A percentile compares a stretch with the other conserved stretches of the same genome.
phyloP scores from a whole-genome alignment of 2,329 filamentous ascomycete species.

The Stachybotrys echinatus region DNA sequence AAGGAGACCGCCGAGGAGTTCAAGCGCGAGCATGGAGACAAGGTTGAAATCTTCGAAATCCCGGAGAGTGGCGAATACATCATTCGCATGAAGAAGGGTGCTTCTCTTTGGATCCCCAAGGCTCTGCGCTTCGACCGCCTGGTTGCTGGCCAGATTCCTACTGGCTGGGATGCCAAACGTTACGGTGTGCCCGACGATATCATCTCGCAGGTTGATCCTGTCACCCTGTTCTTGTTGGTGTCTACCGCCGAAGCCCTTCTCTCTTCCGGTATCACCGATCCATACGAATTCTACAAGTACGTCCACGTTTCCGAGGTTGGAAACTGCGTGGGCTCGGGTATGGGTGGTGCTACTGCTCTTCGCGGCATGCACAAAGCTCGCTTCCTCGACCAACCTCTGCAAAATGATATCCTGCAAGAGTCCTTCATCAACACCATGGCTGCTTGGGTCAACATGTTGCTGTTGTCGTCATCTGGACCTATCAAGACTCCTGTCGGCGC shows the following conservation, averaged over 20 bases:
- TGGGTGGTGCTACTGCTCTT: constrained; percentile 88
- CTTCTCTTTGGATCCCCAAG: constrained; percentile 92
- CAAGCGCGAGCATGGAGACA: constrained; percentile 93
- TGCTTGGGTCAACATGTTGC: constrained; percentile 98
- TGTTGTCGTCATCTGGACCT: constrained; percentile 92
- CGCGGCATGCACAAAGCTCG: constrained; percentile 98
- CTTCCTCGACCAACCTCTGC: constrained; percentile 92
- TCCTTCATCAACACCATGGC: constrained; percentile 99
- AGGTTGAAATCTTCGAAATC: constrained; percentile 96
- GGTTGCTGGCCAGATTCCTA: constrained; percentile 93
- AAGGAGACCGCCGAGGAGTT: constrained; percentile 98
- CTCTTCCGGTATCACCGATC: constrained; percentile 92
- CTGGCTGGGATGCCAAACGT: constrained; percentile 92
- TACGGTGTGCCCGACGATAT: constrained; percentile 98
- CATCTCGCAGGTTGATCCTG: constrained; percentile 93
- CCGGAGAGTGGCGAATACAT: constrained; percentile 90
- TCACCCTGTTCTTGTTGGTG: constrained; percentile 91
- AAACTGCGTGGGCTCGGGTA: constrained; percentile 97
- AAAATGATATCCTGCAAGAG: constrained; percentile 98
- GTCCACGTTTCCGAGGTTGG: constrained; percentile 96
- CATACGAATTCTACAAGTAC: constrained; percentile 99
- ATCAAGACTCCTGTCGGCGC: constrained; percentile 99
- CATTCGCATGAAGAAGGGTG: constrained; percentile 91
- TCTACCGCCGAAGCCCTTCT: constrained; percentile 89
- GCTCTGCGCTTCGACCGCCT: constrained; percentile 95